These are phyloP conservation scores for Fraxinus albicans DNA, from an alignment of 305 asterid genomes.

Conservation along the genomic window DNA sequence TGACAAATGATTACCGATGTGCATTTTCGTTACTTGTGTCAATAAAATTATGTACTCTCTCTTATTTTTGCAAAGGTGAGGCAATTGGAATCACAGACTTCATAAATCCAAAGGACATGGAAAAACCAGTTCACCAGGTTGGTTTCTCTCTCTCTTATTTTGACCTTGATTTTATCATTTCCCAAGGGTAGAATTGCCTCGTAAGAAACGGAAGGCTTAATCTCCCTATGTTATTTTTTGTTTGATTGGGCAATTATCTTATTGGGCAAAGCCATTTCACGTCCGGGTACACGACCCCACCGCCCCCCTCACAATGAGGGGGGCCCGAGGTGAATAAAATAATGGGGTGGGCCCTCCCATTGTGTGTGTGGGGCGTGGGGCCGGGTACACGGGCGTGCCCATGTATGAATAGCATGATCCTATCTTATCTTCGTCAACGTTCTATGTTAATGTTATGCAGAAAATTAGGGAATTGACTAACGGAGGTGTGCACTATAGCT, in stretches of 20 bases:
- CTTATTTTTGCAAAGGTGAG: slow-evolving; percentile 38
- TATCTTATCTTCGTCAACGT: not conserved
- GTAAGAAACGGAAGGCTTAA: not conserved
- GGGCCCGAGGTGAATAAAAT: no score
- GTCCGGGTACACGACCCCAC: no score
- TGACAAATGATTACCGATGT: not conserved
- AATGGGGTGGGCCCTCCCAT: no score
- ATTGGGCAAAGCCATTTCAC: no score
- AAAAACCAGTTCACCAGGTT: slow-evolving; percentile 69
- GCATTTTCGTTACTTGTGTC: not conserved
- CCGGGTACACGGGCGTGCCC: no score
- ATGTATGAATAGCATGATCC: no score
- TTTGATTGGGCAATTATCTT: not conserved
- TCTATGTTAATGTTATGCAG: slow-evolving; percentile 30
- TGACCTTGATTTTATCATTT: no score
- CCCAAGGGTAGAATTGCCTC: not conserved
- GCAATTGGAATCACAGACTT: slow-evolving; percentile 86
- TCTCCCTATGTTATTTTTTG: not conserved
- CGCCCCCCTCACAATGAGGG: no score
- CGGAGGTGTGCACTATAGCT: slow-evolving; percentile 90
- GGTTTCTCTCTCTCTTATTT: not conserved
- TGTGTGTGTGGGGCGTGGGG: no score
- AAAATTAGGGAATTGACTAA: slow-evolving; percentile 73
- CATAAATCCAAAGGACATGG: slow-evolving; percentile 69
- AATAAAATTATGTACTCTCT: not conserved